phyloP scores from a whole-genome alignment of 2,329 filamentous ascomycete genomes.

The Arthrocladium fulminans region DNA sequence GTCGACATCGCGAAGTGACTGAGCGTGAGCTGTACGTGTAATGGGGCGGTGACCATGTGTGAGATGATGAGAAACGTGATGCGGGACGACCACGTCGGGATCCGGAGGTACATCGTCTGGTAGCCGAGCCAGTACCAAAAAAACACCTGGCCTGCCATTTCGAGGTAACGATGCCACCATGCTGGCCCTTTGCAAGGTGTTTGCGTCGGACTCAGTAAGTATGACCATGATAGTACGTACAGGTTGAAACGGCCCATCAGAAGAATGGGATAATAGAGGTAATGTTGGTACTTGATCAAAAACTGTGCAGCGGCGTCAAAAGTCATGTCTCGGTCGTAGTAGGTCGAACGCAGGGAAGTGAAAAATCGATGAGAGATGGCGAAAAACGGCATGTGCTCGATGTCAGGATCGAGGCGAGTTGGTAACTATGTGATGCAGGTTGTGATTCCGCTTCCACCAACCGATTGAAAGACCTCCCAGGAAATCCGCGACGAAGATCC shows the following conservation, averaged over 20 bases:
- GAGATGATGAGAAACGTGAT: conserved; percentile 68
- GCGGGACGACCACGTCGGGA: conserved; percentile 60
- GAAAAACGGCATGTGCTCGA: conserved; percentile 83
- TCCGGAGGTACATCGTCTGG: conserved; percentile 60
- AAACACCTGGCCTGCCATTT: conserved; percentile 63
- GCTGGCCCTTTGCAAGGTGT: conserved; percentile 67
- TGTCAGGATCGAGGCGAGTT: conserved; percentile 96
- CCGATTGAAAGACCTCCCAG: conserved; percentile 80
- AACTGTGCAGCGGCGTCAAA: conserved; percentile 66
- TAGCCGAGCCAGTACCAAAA: conserved; percentile 88
- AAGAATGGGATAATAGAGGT: conserved; percentile 74
- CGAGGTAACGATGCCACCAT: conserved; percentile 73
- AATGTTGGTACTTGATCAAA: conserved; percentile 65
- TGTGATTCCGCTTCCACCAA: conserved; percentile 96
- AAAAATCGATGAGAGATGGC: conserved; percentile 77
- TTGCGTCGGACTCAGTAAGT: conserved; percentile 55
- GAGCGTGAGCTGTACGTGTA: conserved; percentile 86
- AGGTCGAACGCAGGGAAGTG: conserved; percentile 63
- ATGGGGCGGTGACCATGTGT: conserved; percentile 67
- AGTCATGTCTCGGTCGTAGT: conserved; percentile 70
- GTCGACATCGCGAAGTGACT: conserved; percentile 94
- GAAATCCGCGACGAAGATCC: conserved; percentile 83
- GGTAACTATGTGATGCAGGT: conserved; percentile 93
- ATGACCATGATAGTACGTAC: conserved; percentile 71
- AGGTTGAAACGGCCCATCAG: conserved; percentile 79